Base-by-base conservation (phyloP, 148 eudicot genomes). In the Rhododendron simsii region DNA sequence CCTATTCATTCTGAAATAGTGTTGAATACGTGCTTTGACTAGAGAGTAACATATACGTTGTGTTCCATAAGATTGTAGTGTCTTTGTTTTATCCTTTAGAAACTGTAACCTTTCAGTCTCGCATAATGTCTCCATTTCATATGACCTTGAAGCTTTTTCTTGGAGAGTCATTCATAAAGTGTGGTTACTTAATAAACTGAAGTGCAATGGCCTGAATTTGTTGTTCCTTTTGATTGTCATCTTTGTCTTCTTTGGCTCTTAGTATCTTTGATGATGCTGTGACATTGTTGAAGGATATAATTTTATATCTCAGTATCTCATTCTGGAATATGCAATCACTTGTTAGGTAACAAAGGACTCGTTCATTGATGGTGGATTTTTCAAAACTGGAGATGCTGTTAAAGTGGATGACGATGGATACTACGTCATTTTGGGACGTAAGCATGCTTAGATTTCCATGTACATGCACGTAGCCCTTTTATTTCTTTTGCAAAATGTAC, bases 311-410 rank as follows among this genome's bases (percentile, higher is more conserved):
- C 10, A 30, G 41, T 30, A 47, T 86, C 79, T 87, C 30, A 57
- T 65, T 81, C 79, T 85, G 28, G 30, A 76, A 21, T 26, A 59
- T 86, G 69, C 57, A 80, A 80, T 53, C 78, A 50, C 57, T 85
- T 89, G 59, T 39, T 87, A 97, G 99, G 99, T 97, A 81, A 97
- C 98, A 59, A 91, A 93, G 90, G 92, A 89, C 55, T 97, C 99
- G 39, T 97, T 97, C 87, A 92, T 87, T 80, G 95, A 92, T 80
- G 99, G 88, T 85, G 98, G 98, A 10, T 97, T 89, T 90, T 97
- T 97, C 92, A 97, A 90, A 91, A 97, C 99, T 7, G 99, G 99
- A 77, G 99, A 97, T 86, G 93, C 98, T 84, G 98, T 91, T 79
- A 94, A 87, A 86, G 85, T 91, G 69, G 99, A 95, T 86, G 98